A percentile compares a stretch with the other conserved stretches of the same genome.
Evolutionary conservation across 2,329 filamentous ascomycete genomes (phyloP).

Genomic region (Chrysoporthe deuterocubensis): DNA sequence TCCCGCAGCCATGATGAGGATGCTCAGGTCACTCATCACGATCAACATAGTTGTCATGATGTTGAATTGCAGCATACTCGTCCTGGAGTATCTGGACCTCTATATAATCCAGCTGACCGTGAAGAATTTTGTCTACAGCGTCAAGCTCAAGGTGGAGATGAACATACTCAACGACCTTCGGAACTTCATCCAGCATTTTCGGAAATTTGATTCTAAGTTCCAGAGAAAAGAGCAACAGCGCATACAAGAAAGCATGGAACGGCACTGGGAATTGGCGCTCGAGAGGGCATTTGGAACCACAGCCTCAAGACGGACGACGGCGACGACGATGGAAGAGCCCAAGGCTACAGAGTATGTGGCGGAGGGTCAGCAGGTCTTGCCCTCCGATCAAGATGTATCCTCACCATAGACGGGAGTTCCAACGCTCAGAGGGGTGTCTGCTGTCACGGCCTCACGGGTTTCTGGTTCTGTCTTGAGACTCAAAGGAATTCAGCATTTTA

Average conservation of each 20-base stretch:
- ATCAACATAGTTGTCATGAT: constrained; percentile 48
- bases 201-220: constrained; percentile 8
- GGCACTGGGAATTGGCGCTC: constrained; percentile 24
- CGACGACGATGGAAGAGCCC: background rate
- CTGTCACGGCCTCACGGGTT: too few relatives aligned
- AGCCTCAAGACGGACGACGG: background rate
- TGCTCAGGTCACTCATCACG: constrained; percentile 39
- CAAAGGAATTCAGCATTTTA: too few relatives aligned
- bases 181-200: constrained; percentile 16
- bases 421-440: too few relatives aligned
- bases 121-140: constrained; percentile 47
- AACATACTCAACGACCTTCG: constrained; percentile 52
- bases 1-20: constrained; percentile 9
- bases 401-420: background rate
- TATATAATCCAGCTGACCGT: constrained; percentile 45
- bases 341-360: constrained; percentile 8
- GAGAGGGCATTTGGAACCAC: constrained; percentile 17
- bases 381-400: background rate
- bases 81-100: constrained; percentile 44
- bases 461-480: too few relatives aligned
- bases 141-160: constrained; percentile 59
- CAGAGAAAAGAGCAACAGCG: constrained; percentile 12
- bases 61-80: constrained; percentile 45
- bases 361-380: constrained; percentile 16
- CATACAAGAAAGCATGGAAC: constrained; percentile 16